These are phyloP conservation scores for Fusarium solani-melongenae DNA, from an alignment of 2,329 filamentous ascomycete genomes.

Conservation along the genomic window DNA sequence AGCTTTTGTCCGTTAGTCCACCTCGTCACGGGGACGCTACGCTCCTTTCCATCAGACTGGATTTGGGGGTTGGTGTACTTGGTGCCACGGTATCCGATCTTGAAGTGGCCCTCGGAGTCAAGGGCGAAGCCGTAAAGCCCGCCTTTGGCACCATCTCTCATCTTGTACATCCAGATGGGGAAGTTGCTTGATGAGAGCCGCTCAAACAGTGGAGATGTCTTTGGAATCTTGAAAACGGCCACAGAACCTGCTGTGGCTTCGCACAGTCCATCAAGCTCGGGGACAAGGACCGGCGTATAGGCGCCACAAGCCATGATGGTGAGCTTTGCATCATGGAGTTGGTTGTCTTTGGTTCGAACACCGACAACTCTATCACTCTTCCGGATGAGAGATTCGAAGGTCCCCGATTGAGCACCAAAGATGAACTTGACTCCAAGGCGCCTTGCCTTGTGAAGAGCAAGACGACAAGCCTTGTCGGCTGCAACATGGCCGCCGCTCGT, in stretches of 20 bases:
- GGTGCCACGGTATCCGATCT: slow-evolving; percentile 45
- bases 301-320: slow-evolving; percentile 56
- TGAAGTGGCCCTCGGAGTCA: slow-evolving; percentile 39
- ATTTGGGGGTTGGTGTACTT: slow-evolving; percentile 53
- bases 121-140: slow-evolving; percentile 45
- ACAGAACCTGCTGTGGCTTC: slow-evolving; percentile 62
- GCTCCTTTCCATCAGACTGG: slow-evolving; percentile 48
- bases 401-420: slow-evolving; percentile 47
- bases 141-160: slow-evolving; percentile 20
- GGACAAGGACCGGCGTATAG: slow-evolving; percentile 56
- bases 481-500: slow-evolving; percentile 57
- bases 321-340: slow-evolving; percentile 45
- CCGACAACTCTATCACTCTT: slow-evolving; percentile 46
- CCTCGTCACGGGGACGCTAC: slow-evolving; percentile 54
- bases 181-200: slow-evolving; percentile 57
- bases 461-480: slow-evolving; percentile 59
- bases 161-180: slow-evolving; percentile 53
- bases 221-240: slow-evolving; percentile 56
- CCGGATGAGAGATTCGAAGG: slow-evolving; percentile 44
- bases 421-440: slow-evolving; percentile 55
- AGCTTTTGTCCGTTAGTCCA: slow-evolving; percentile 42
- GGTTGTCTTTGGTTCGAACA: slow-evolving; percentile 52
- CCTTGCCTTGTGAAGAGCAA: slow-evolving; percentile 56
- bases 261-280: slow-evolving; percentile 53
- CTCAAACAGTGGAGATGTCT: slow-evolving; percentile 48